Evolutionary conservation across 768 basidiomycete species (phyloP).

Genomic region (Suillus occidentalis): DNA sequence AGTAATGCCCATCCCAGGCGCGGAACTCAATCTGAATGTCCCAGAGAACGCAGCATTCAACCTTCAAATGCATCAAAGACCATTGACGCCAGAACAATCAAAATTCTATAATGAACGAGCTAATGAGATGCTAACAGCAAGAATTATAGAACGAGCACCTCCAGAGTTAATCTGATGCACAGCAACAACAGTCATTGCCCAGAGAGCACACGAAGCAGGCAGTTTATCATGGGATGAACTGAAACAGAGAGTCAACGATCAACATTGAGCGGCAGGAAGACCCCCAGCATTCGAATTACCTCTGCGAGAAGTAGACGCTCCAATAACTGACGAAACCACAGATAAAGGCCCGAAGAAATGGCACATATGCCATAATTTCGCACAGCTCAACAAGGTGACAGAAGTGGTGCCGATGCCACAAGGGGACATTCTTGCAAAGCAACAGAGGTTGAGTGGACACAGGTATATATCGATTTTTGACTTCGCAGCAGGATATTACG

Average conservation of each 20-base stretch:
- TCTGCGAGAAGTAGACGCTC: fast-evolving
- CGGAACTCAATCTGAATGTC: no score
- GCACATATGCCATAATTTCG: constrained; percentile 18
- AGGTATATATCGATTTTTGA: constrained; percentile 19
- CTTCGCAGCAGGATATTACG: constrained; percentile 27
- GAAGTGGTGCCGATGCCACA: constrained; percentile 20
- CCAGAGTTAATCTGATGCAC: no score
- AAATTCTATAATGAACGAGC: no score
- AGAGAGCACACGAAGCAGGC: no score
- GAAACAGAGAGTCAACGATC: background rate
- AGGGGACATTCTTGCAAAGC: constrained; percentile 25
- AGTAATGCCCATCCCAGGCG: no score
- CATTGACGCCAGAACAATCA: no score
- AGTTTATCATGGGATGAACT: no score
- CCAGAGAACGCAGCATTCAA: no score
- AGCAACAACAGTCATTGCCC: no score
- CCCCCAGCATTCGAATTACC: background rate
- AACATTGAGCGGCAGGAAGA: background rate
- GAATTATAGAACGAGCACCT: no score
- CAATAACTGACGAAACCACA: fast-evolving
- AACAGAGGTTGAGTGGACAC: constrained; percentile 17
- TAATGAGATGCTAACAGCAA: no score
- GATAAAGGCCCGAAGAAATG: constrained; percentile 22
- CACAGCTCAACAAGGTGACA: constrained; percentile 21
- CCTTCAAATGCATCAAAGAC: no score